Evolutionary conservation across 2,329 filamentous ascomycete genomes (phyloP), one percentile per base, ranked within the genome.

Genomic region (Huntiella abstrusa): DNA sequence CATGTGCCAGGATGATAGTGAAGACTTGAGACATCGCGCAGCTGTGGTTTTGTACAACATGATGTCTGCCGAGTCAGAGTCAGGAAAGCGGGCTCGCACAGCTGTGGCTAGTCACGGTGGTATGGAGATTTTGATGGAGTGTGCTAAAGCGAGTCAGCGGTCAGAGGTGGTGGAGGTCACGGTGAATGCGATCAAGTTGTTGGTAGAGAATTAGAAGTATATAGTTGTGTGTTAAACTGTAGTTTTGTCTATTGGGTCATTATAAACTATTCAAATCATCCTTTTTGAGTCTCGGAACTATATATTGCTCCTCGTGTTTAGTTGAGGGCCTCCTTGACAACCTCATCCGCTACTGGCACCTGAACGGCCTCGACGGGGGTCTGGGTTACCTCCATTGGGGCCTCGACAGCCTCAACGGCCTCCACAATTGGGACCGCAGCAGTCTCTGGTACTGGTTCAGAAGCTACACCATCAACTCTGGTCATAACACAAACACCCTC

Each of bases 41-140:
- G 73, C 82, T 1, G 84, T 88, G 19, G 75, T 79, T 48, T 59
- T 91, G 12, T 68, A 75, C 51, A 92, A 92, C 57, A 65, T 95
- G 57, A 67, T 84, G 4, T 67, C 67, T 8, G 72, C 73, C 3
- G 75, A 80, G 5, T 81, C 75, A 1, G 73, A 79, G 11, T 67
- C 75, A 0, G 83, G 82, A 0, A 62, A 68, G 48, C 63, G 67
- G 51, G 81, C 75, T 1, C 62, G 69, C 47, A 67, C 72, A 51
- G 76, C 70, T 49, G 61, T 87, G 38, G 74, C 70, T 54, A 67
- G 67, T 8, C 73, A 71, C 42, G 71, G 70, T 4, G 85, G 77
- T 0, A 64, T 83, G 2, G 76, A 84, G 49, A 64, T 73, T 2
- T 57, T 95, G 50, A 86, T 77, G 55, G 69, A 71, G 42, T 77